phyloP scores from a whole-genome alignment of 1,284 basidiomycete species.

The Leucoagaricus sp. region DNA sequence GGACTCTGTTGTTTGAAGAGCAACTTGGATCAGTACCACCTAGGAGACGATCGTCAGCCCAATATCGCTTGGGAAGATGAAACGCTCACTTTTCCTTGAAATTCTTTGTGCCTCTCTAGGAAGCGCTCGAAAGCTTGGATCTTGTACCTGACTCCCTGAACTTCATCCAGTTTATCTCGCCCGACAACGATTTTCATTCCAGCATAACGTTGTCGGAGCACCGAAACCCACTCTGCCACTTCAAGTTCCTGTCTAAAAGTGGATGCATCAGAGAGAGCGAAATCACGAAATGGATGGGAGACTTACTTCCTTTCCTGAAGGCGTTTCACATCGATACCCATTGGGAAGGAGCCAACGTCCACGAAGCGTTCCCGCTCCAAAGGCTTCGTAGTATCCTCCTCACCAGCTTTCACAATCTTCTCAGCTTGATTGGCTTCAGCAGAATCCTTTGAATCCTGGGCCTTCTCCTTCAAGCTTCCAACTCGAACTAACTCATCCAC shows the following conservation, averaged over 20 bases:
- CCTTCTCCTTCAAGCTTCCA: slow-evolving; percentile 23
- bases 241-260: slow-evolving; percentile 68
- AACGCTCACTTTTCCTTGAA: slow-evolving; percentile 64
- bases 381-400: slow-evolving; percentile 21
- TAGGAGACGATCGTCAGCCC: slow-evolving; percentile 22
- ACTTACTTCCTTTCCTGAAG: slow-evolving; percentile 69
- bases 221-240: slow-evolving; percentile 79
- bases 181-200: slow-evolving; percentile 88
- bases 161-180: slow-evolving; percentile 85
- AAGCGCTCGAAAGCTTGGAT: slow-evolving; percentile 85
- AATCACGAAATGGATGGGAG: background rate
- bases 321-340: slow-evolving; percentile 83
- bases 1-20: slow-evolving; percentile 79
- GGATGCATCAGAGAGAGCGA: slow-evolving; percentile 13
- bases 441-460: background rate
- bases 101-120: slow-evolving; percentile 77
- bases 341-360: slow-evolving; percentile 85
- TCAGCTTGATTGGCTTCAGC: background rate
- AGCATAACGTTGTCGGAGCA: slow-evolving; percentile 75
- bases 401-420: slow-evolving; percentile 10
- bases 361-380: slow-evolving; percentile 60
- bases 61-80: background rate
- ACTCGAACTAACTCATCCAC: slow-evolving; percentile 22
- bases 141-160: slow-evolving; percentile 81
- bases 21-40: slow-evolving; percentile 86